phyloP scores from a whole-genome alignment of 1,284 basidiomycete species.

The Puccinia coronata region DNA sequence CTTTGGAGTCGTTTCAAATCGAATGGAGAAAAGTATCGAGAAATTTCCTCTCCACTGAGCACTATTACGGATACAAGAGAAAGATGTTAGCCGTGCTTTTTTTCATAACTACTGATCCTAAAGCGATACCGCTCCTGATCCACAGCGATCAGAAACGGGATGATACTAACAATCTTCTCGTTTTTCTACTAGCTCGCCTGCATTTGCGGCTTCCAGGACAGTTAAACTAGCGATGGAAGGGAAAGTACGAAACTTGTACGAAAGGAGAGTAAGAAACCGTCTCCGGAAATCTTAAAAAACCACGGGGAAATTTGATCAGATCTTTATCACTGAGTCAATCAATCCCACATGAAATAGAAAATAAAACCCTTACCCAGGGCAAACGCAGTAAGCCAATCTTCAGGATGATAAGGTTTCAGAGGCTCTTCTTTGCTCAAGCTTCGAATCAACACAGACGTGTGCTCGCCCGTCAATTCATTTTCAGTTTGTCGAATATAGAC shows the following conservation, averaged over 20 bases:
- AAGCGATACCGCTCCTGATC: not conserved
- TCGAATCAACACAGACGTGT: slow-evolving; percentile 91
- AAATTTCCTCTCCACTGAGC: slow-evolving; percentile 67
- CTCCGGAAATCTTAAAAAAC: slow-evolving; percentile 78
- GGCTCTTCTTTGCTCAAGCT: slow-evolving; percentile 65
- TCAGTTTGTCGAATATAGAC: slow-evolving; percentile 90
- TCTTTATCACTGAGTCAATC: not conserved
- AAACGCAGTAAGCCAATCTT: slow-evolving; percentile 84
- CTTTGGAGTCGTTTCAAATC: slow-evolving; percentile 94
- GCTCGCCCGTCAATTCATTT: slow-evolving; percentile 94
- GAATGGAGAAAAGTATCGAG: slow-evolving; percentile 78
- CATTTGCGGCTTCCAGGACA: slow-evolving; percentile 79
- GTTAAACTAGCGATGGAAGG: slow-evolving; percentile 81
- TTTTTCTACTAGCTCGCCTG: slow-evolving; percentile 61
- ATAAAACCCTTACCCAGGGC: slow-evolving; percentile 68
- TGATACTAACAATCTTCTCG: slow-evolving; percentile 21
- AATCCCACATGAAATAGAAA: not conserved
- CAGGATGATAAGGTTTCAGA: slow-evolving; percentile 60
- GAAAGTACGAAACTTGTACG: slow-evolving; percentile 93
- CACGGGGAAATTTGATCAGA: not conserved
- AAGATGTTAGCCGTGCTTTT: not conserved
- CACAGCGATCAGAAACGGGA: not conserved
- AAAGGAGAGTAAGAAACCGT: slow-evolving; percentile 83
- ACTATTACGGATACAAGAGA: slow-evolving; percentile 19
- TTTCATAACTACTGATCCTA: not conserved